Evolutionary conservation across 768 basidiomycete species (phyloP), one percentile per base, ranked within the genome.

Genomic region (Kwoniella dejecticola): DNA sequence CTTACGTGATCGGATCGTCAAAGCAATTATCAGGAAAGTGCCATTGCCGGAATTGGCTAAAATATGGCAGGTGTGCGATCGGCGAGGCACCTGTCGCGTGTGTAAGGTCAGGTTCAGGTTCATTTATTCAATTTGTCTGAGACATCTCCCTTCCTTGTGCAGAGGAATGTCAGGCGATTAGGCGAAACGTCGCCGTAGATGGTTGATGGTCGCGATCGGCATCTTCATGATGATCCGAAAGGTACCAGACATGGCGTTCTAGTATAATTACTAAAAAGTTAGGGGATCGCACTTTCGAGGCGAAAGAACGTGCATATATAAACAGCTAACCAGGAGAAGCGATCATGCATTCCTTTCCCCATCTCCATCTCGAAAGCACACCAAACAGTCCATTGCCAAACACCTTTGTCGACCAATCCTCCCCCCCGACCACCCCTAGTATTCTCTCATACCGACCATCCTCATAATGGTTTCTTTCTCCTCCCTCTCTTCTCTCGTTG

Each of bases 381-480:
- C 30, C 33, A 36, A 8, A 27, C 23, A 19, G 44, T 29, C 29
- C 52, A 19, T 24, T 17, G 17, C 17, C 36, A 38, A 52, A 27
- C 38, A n/a, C n/a, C 26, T 31, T 40, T 1, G 17, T 21, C 56
- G 56, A 57, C 56, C 27, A 57, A 44, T 45, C 57, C 50, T 52
- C 42, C 31, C 17, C 1, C 21, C 40, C 59, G 59, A 52, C 48
- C 52, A 26, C 50, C 59, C 24, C 4, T 15, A 17, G 11, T 46
- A 23, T 26, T 46, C 42, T 49, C 38, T 19, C n/a, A 11, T n/a
- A 10, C 50, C 46, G 47, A 58, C 57, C 24, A 57, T 48, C 42
- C 56, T 57, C 45, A 57, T 11, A n/a, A 50, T 50, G 46, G 36
- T 49, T 40, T 29, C 57, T 27, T 26, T 50, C 36, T 21, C n/a